These are phyloP conservation scores for Sinapis alba DNA, from an alignment of 441 rosid species.

Conservation along the genomic window DNA sequence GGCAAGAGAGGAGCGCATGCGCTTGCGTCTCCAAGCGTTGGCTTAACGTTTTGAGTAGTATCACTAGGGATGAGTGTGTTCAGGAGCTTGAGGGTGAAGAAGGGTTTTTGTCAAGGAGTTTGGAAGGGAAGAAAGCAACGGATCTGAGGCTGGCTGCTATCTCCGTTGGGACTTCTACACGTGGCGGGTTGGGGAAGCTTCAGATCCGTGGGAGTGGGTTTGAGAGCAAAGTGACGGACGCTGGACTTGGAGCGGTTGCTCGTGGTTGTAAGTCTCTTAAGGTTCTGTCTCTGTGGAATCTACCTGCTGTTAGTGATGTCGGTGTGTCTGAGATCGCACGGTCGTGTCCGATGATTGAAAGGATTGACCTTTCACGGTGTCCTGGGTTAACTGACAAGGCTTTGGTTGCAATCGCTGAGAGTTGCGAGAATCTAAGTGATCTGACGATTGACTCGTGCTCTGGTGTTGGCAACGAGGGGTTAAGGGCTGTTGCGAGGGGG, in stretches of 20 bases:
- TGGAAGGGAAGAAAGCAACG: slow-evolving; percentile 90
- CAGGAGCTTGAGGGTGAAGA: slow-evolving; percentile 54
- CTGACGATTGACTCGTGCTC: slow-evolving; percentile 73
- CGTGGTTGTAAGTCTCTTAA: slow-evolving; percentile 83
- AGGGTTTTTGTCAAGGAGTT: slow-evolving; percentile 54
- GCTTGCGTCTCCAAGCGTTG: slow-evolving; percentile 89
- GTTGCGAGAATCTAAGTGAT: slow-evolving; percentile 65
- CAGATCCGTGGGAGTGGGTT: slow-evolving; percentile 66
- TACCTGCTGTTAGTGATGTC: slow-evolving; percentile 66
- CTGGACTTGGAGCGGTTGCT: slow-evolving; percentile 71
- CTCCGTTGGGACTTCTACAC: slow-evolving; percentile 75
- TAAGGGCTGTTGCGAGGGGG: slow-evolving; percentile 71
- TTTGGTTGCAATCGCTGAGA: slow-evolving; percentile 69
- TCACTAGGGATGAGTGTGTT: slow-evolving; percentile 52
- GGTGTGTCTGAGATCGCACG: slow-evolving; percentile 68
- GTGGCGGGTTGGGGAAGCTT: slow-evolving; percentile 91
- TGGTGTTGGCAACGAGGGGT: slow-evolving; percentile 76
- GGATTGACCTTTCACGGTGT: slow-evolving; percentile 83
- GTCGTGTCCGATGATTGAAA: slow-evolving; percentile 76
- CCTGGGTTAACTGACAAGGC: slow-evolving; percentile 71
- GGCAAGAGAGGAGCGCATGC: slow-evolving; percentile 70
- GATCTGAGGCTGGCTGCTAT: slow-evolving; percentile 86
- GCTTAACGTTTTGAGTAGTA: slow-evolving; percentile 73
- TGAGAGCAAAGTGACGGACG: slow-evolving; percentile 63
- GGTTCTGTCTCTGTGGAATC: slow-evolving; percentile 80